Evolutionary conservation across 1,284 basidiomycete genomes (phyloP), one percentile per base, ranked within the genome.

Genomic region (Coniferiporia weirii): DNA sequence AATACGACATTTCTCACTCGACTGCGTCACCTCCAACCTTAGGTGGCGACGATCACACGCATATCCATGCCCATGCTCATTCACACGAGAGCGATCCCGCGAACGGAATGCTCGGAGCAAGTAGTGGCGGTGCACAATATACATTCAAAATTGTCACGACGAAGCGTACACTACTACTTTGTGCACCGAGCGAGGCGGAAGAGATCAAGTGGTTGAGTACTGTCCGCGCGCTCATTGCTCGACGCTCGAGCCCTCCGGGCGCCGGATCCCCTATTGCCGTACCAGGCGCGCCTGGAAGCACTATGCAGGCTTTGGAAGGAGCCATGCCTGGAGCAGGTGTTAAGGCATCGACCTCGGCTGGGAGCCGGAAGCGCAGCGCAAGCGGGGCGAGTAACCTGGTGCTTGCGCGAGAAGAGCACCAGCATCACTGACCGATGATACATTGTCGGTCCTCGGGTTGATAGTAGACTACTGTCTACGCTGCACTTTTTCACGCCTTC

Each of bases 131-230:
- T 10, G 27, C 27, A 27, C 63, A 54, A 48, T 79, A 89, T 70
- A 92, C 90, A 54, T 98, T 99, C 84, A 94, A 97, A 75, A 90
- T 99, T 62, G 91, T 99, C 66, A 98, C 95, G 35, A 95, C 94
- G 60, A 95, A 96, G 72, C 83, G 94, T 58, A 89, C 91, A 20
- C 80, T 93, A 63, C 74, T 98, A 60, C 79, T 98, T 19, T 98
- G 95, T 67, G 97, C 96, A 9, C 96, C 97, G 3, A 89, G 83
- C 59, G 97, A 99, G 72, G 97, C 98, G 67, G 96, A 99, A 67
- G 97, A 99, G 75, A 97, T 99, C 73, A 92, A 91, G 71, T 99
- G 97, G 97, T 78, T 99, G 46, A 93, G 93, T 49, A 94, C 95
- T 8, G 83, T 99, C 50, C 87, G 93, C 56, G 94, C 94, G 64